These are phyloP conservation scores for Leptomonas seymouri DNA, from an alignment of 208 protist genomes.

Conservation along the genomic window DNA sequence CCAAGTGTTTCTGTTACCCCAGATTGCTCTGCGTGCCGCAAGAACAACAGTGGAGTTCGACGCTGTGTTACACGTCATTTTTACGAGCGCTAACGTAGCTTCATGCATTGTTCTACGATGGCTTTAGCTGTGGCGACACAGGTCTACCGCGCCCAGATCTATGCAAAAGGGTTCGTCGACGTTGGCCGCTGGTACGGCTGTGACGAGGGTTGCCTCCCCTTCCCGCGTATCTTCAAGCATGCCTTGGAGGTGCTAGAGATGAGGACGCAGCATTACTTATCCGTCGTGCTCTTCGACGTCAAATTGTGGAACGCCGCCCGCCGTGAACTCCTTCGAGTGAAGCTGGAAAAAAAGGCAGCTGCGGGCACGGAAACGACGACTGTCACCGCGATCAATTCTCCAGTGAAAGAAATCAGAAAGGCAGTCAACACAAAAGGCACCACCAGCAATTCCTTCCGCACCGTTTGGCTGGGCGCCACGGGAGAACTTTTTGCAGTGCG, in stretches of 20 bases:
- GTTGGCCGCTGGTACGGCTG: constrained; percentile 24
- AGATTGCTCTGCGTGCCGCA: constrained; percentile 13
- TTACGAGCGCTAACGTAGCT: constrained; percentile 17
- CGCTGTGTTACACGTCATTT: constrained; percentile 3
- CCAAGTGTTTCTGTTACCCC: constrained; percentile 18
- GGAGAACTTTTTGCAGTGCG: constrained; percentile 7
- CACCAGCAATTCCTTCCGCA: neutral
- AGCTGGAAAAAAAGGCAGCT: neutral
- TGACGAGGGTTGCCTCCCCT: constrained; percentile 1
- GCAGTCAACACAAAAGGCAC: neutral
- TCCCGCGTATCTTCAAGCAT: constrained; percentile 17
- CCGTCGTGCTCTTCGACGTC: constrained; percentile 1
- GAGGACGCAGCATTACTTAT: neutral
- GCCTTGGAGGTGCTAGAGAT: constrained; percentile 11
- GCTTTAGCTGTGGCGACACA: neutral
- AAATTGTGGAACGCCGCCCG: constrained; percentile 16
- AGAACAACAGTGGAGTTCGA: constrained; percentile 16
- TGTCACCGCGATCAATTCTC: neutral
- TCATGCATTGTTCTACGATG: constrained; percentile 20
- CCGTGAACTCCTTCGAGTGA: constrained; percentile 22
- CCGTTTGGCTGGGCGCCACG: constrained; percentile 18
- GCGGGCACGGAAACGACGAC: neutral
- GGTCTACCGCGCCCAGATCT: constrained; percentile 1
- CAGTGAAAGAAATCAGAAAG: neutral
- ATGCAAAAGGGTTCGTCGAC: constrained; percentile 11